Conservation (phyloP, 1,284 basidiomycete genomes). For the Moesziomyces parantarcticus region DNA sequence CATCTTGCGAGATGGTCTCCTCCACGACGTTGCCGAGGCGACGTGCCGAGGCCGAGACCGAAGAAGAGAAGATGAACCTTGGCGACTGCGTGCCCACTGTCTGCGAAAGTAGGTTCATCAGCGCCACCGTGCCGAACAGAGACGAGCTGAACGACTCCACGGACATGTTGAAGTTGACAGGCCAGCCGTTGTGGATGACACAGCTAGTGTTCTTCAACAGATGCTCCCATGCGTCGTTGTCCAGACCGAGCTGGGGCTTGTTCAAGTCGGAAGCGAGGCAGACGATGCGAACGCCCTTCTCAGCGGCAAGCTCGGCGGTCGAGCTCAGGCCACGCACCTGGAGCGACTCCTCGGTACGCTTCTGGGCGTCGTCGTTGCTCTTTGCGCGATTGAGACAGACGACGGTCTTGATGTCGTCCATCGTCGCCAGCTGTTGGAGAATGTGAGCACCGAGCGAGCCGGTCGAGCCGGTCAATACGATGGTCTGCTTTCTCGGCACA, state of each 20-base stretch:
- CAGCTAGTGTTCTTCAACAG: slow-evolving; percentile 7
- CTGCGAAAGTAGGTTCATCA: slow-evolving; percentile 72
- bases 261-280: slow-evolving; percentile 20
- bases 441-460: slow-evolving; percentile 45
- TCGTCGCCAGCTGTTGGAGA: slow-evolving; percentile 20
- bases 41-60: slow-evolving; percentile 68
- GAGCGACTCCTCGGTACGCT: slow-evolving; percentile 22
- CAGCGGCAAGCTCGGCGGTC: slow-evolving; percentile 1
- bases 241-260: slow-evolving; percentile 18
- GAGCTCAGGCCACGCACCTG: slow-evolving; percentile 4
- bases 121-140: slow-evolving; percentile 72
- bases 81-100: slow-evolving; percentile 69
- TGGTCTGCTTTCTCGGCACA: slow-evolving; percentile 1
- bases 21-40: slow-evolving; percentile 65
- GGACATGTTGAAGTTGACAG: slow-evolving; percentile 48
- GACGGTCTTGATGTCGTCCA: slow-evolving; percentile 4
- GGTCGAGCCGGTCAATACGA: slow-evolving; percentile 51
- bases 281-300: background rate
- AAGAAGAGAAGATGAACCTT: slow-evolving; percentile 74
- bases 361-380: slow-evolving; percentile 14
- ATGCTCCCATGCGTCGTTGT: slow-evolving; percentile 1
- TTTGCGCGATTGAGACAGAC: slow-evolving; percentile 26
- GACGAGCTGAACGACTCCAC: slow-evolving; percentile 22
- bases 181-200: slow-evolving; percentile 49
- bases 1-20: slow-evolving; percentile 69